Evolutionary conservation across 208 protist genomes (phyloP), one percentile per base, ranked within the genome.

Genomic region (Herpetomonas tarakana): DNA sequence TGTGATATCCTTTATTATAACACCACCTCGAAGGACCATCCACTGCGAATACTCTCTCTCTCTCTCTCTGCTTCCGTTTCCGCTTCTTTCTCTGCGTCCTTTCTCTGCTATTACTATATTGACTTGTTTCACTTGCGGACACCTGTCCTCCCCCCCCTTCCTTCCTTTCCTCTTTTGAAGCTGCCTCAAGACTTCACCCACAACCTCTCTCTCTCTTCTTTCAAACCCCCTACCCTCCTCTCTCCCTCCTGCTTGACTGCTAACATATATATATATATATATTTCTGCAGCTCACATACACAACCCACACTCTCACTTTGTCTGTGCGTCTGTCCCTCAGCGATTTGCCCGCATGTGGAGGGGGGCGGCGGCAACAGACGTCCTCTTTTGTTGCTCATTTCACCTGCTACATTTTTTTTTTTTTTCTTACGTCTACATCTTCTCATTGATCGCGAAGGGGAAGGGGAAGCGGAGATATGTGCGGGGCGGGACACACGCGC

Each of bases 341-440:
- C n/a, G n/a, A n/a, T n/a, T n/a, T n/a, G n/a, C n/a, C n/a, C n/a
- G 35, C 6, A 41, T 41, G 35, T 14, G 9, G 35, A 18, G 35
- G 35, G 9, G 9, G 6, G 9, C 14, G 35, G 14, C 6, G 14
- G 35, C 35, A 41, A 41, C 14, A 14, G 6, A 41, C 14, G 6
- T 41, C 9, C 14, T 41, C 35, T 41, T 41, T 51, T 21, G 6
- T 9, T 51, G 7, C 45, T 21, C 19, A 51, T 24, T 18, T 21
- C n/a, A 11, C 24, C 26, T 4, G 16, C 26, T 54, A 30, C 52
- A 16, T 52, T 18, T 68, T 29, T 61, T 50, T 60, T 21, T 47
- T 24, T 60, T 25, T 53, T 30, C 2, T 45, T 49, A 18, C 39
- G 14, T 60, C 27, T 60, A 3, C 39, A 30, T 60, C 27, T 60